phyloP scores from a whole-genome alignment of 2,329 filamentous ascomycete species.

The Juglanconis sp. region DNA sequence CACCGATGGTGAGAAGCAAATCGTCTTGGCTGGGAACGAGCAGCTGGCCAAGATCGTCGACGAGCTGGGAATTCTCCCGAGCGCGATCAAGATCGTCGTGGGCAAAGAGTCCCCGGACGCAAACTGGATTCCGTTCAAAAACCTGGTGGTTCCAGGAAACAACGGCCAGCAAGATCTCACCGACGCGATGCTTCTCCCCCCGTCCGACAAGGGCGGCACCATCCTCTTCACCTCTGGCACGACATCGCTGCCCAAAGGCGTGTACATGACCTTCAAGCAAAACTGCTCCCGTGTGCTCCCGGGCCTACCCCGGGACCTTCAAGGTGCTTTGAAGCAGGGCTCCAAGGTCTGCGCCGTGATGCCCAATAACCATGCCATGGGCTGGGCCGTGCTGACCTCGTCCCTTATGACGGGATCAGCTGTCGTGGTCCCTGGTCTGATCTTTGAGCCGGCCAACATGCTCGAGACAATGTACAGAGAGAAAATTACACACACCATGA shows the following conservation, averaged over 20 bases:
- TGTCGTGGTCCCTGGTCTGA: not conserved
- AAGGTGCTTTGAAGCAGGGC: not conserved
- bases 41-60: conserved; percentile 7
- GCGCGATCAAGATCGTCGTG: not conserved
- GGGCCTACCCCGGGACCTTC: not conserved
- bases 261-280: not conserved
- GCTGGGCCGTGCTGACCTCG: not conserved
- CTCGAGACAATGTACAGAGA: conserved; percentile 7
- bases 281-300: not conserved
- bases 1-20: not conserved
- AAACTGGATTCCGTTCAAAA: not conserved
- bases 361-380: conserved; percentile 12
- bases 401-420: not conserved
- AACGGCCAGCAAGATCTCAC: not conserved
- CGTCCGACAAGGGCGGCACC: not conserved
- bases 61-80: not conserved
- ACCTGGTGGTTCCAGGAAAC: not conserved
- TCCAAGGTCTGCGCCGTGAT: not conserved
- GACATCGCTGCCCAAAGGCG: conserved; percentile 9
- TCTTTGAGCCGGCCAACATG: conserved; percentile 1
- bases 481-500: not conserved
- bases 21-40: not conserved
- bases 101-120: not conserved
- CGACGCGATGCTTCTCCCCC: not conserved
- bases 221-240: conserved; percentile 10